These are phyloP conservation scores for Leersia perrieri DNA, from an alignment of 176 grass and related monocot genomes.

Conservation along the genomic window DNA sequence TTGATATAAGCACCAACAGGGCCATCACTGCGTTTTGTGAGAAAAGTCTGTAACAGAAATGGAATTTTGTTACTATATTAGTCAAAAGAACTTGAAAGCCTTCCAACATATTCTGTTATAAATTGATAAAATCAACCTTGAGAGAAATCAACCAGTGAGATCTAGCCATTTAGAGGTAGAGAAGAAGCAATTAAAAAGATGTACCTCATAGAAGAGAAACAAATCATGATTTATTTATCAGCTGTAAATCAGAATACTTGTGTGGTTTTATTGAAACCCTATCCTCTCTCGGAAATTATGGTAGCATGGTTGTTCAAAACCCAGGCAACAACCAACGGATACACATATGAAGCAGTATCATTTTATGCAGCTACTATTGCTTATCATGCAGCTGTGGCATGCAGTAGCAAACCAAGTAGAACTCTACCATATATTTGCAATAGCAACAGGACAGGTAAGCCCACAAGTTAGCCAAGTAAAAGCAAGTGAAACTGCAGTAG, in stretches of 20 bases:
- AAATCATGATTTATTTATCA: constrained; percentile 8
- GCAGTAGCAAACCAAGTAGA: background rate
- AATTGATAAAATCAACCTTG: background rate
- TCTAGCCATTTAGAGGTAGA: constrained; percentile 3
- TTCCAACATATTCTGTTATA: background rate
- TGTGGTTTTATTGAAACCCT: background rate
- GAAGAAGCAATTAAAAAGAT: background rate
- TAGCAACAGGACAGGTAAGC: constrained; percentile 9
- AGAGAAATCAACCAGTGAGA: background rate
- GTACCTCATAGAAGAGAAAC: background rate
- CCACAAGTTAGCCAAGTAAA: background rate
- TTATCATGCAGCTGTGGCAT: constrained; percentile 8
- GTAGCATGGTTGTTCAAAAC: constrained; percentile 13
- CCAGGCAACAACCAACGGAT: background rate
- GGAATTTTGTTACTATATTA: constrained; percentile 15
- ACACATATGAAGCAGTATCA: constrained; percentile 5
- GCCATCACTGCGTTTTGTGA: constrained; percentile 74
- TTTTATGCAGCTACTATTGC: background rate
- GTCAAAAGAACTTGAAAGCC: background rate
- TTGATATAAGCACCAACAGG: constrained; percentile 54
- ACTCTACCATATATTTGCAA: background rate
- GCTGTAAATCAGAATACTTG: background rate
- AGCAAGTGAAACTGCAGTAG: constrained; percentile 14
- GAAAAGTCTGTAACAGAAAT: constrained; percentile 43
- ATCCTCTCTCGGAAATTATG: background rate